A percentile compares a stretch with the other conserved stretches of the same genome.
These are phyloP conservation scores for Solanum hybrid DNA, from an alignment of 305 asterid species.

Conservation along the genomic window DNA sequence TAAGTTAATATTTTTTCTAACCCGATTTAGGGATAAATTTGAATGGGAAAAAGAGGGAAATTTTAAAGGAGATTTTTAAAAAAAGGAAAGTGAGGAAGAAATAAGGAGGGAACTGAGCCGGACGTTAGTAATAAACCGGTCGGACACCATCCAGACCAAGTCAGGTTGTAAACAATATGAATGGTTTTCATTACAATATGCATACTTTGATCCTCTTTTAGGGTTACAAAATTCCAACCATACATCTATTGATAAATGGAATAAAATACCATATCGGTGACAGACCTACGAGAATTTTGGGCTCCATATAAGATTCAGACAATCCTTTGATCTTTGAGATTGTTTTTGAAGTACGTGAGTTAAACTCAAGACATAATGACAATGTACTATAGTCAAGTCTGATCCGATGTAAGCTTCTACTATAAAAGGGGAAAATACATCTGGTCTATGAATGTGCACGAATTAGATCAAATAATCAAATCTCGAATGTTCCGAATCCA, in stretches of 20 bases:
- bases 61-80: background rate
- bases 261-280: background rate
- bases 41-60: background rate
- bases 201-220: constrained; percentile 15
- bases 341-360: background rate
- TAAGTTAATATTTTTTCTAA: background rate
- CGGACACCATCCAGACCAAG: constrained; percentile 31
- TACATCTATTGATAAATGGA: background rate
- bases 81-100: background rate
- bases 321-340: too few relatives aligned
- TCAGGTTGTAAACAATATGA: constrained; percentile 28
- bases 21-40: background rate
- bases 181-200: constrained; percentile 19
- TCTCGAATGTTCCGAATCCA: fast-evolving
- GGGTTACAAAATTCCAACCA: constrained; percentile 1
- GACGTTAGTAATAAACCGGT: constrained; percentile 25
- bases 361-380: background rate
- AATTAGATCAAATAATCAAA: background rate
- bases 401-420: background rate
- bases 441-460: background rate
- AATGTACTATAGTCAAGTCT: background rate
- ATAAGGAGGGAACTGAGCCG: background rate
- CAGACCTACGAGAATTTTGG: fast-evolving
- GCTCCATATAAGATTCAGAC: background rate
- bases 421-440: background rate